Conservation (phyloP, 768 basidiomycete genomes). For the Lactarius hatsudake region DNA sequence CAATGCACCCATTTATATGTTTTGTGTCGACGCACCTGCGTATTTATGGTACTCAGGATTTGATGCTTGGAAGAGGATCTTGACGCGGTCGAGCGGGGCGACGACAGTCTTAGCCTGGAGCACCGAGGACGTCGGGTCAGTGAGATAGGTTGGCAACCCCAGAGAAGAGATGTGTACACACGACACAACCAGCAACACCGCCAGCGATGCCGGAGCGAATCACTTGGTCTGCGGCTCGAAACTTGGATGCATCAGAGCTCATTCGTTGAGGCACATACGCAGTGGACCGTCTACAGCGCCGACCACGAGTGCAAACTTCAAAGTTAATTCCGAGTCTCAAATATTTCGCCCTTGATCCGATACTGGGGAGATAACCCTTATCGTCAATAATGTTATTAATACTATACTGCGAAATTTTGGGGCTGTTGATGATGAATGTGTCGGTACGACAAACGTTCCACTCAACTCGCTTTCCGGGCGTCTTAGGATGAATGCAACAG, state of each 20-base stretch:
- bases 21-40: slow-evolving; percentile 55
- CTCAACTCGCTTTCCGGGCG: too few species aligned
- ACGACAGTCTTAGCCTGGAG: slow-evolving; percentile 90
- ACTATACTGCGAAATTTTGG: too few species aligned
- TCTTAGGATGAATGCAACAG: too few species aligned
- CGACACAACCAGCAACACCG: slow-evolving; percentile 90
- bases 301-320: too few species aligned
- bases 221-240: slow-evolving; percentile 37
- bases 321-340: too few species aligned
- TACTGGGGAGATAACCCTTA: not conserved
- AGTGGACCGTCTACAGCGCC: not conserved
- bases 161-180: slow-evolving; percentile 42
- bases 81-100: slow-evolving; percentile 95
- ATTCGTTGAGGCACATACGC: slow-evolving; percentile 38
- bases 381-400: not conserved
- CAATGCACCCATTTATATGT: too few species aligned
- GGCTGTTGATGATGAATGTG: too few species aligned
- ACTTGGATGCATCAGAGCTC: slow-evolving; percentile 52
- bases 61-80: slow-evolving; percentile 97
- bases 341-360: too few species aligned
- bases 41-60: slow-evolving; percentile 94
- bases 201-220: slow-evolving; percentile 88
- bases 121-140: slow-evolving; percentile 21
- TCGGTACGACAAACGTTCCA: too few species aligned
- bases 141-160: not conserved